Conservation (phyloP, 345 rosid genomes). For the Aegle marmelos region DNA sequence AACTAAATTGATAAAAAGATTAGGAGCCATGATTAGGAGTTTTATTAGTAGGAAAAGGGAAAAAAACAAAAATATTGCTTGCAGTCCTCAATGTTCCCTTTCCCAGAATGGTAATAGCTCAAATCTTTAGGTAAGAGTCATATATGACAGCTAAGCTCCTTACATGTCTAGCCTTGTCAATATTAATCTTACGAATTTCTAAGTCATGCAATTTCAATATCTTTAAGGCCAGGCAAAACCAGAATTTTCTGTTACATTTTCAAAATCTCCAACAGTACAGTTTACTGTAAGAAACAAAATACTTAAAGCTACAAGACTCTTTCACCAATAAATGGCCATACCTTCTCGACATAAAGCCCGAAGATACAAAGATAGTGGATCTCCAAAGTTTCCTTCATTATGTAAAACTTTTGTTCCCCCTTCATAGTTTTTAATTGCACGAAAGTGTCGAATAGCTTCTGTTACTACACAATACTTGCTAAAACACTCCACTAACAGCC, state of each 20-base stretch:
- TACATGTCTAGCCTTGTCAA: neutral
- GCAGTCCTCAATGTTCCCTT: neutral
- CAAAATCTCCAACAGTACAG: neutral
- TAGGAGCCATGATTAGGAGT: neutral
- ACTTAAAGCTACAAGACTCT: neutral
- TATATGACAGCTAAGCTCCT: neutral
- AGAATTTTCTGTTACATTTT: neutral
- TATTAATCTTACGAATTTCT: neutral
- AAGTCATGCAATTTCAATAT: neutral
- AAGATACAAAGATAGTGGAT: conserved; percentile 93
- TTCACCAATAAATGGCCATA: conserved; percentile 24
- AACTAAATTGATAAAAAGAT: neutral
- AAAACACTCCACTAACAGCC: conserved; percentile 95
- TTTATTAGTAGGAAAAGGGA: neutral
- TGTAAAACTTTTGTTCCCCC: conserved; percentile 78
- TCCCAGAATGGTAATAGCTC: neutral
- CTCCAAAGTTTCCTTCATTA: conserved; percentile 73
- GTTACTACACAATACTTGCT: conserved; percentile 75
- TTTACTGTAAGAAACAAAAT: neutral
- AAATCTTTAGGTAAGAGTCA: neutral
- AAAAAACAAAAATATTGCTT: neutral
- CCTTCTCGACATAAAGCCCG: conserved; percentile 98
- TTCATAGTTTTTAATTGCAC: conserved; percentile 74
- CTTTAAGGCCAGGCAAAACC: neutral
- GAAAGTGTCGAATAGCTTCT: conserved; percentile 96